A percentile compares a stretch with the other conserved stretches of the same genome.
Evolutionary conservation across 257 asterid species (phyloP).

Genomic region (Datura wrightii): DNA sequence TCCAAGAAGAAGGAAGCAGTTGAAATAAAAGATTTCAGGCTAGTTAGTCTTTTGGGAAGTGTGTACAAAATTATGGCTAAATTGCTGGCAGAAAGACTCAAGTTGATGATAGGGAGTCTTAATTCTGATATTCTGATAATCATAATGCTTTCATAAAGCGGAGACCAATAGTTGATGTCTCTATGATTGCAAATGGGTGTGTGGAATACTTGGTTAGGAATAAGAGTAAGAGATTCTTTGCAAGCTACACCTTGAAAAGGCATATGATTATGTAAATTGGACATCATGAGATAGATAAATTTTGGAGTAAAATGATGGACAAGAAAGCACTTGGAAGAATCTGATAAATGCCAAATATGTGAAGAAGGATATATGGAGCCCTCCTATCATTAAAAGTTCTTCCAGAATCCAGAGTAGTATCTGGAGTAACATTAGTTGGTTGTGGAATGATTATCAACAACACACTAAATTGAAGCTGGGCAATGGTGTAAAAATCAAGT

Average conservation of each 20-base stretch:
- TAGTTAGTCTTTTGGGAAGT: no score
- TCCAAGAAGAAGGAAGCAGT: no score
- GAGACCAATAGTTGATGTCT: background rate
- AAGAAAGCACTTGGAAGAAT: background rate
- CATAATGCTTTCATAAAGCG: background rate
- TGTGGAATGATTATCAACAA: background rate
- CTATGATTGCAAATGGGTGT: background rate
- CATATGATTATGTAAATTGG: background rate
- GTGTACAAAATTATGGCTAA: no score
- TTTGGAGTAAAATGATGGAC: background rate
- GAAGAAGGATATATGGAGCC: background rate
- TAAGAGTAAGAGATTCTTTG: background rate
- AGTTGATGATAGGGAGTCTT: no score
- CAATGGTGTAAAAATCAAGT: background rate
- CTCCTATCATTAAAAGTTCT: background rate
- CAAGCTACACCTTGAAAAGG: background rate
- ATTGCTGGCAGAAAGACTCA: no score
- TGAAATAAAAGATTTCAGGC: no score
- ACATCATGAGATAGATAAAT: background rate
- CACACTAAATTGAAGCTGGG: background rate
- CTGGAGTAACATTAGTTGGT: background rate
- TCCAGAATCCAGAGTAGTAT: background rate
- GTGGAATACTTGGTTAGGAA: background rate
- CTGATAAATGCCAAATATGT: background rate
- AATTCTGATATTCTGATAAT: background rate